Evolutionary conservation across 2,329 filamentous ascomycete species (phyloP).

Genomic region (Botryotinia convoluta): DNA sequence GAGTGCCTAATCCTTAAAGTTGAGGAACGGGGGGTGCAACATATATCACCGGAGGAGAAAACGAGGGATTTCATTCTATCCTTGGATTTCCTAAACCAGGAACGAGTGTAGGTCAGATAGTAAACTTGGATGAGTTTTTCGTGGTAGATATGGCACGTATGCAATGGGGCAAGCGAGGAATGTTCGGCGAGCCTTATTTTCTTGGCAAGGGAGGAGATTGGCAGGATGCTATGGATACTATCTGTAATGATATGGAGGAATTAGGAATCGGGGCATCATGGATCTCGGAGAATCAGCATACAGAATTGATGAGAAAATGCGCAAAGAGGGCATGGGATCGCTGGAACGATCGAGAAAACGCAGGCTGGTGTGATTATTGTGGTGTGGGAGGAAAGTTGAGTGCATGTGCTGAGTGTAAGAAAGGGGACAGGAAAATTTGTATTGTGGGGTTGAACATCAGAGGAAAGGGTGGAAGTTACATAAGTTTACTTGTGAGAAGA

Average conservation of each 20-base stretch:
- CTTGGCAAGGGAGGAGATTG: background rate
- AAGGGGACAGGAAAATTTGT: background rate
- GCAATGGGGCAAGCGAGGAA: conserved; percentile 15
- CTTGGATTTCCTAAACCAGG: background rate
- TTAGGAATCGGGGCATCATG: background rate
- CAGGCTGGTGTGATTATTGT: background rate
- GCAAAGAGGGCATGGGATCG: background rate
- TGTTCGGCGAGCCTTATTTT: conserved; percentile 10
- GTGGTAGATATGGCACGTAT: background rate
- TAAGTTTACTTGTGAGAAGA: background rate
- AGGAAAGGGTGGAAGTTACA: background rate
- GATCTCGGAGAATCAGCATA: background rate
- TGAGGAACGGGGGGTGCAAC: background rate
- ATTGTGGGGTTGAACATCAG: background rate
- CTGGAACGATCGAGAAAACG: background rate
- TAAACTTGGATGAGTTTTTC: background rate
- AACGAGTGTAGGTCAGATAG: background rate
- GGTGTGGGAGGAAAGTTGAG: background rate
- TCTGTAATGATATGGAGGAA: conserved; percentile 4
- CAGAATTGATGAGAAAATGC: background rate
- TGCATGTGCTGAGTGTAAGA: background rate
- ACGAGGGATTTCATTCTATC: background rate
- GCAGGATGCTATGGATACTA: background rate
- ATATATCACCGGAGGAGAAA: background rate
- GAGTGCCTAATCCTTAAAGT: background rate